Evolutionary conservation across 2,329 filamentous ascomycete genomes (phyloP), one percentile per base, ranked within the genome.

Genomic region (Colletotrichum trifolii): DNA sequence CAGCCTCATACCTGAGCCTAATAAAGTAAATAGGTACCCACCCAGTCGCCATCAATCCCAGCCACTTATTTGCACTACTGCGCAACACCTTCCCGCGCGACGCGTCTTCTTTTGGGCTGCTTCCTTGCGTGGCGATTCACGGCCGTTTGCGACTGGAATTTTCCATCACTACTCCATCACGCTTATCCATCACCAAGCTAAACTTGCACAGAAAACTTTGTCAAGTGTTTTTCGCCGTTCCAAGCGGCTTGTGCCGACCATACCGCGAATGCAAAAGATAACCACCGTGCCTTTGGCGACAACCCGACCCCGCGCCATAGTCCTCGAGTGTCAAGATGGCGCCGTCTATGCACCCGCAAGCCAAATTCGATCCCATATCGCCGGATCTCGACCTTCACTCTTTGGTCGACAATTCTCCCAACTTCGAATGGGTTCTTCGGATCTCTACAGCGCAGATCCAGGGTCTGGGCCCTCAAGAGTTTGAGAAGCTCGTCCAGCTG

Each of bases 351-450:
- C 89, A 94, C 71, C 93, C 93, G 1, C 90, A 93, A 73, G 93
- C 94, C 13, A 93, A 94, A 55, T 98, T 98, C 77, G 93, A 97
- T 76, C 94, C 95, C 1, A 92, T 98, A 50, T 87, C 94, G 0
- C 94, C 94, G 0, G 88, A 95, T 73, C 87, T 98, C 62, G 91
- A 98, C 74, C 82, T 98, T 13, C 81, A 87, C 43, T 79, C 81
- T 1, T 83, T 98, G 2, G 92, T 98, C 13, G 90, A 96, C 62
- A 85, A 85, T 8, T 92, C 91, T 0, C 84, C 89, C 2, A 97
- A 97, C 73, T 97, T 99, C 73, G 89, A 94, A 77, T 96, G 91
- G 87, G 94, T 91, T 8, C 87, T 91, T 54, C 89, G 93, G 53
- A 91, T 98, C 40, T 90, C 91, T 6, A 91, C 88, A 68, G 85